Evolutionary conservation across 2,329 filamentous ascomycete genomes (phyloP).

Genomic region (Hymenoscyphus albidus): DNA sequence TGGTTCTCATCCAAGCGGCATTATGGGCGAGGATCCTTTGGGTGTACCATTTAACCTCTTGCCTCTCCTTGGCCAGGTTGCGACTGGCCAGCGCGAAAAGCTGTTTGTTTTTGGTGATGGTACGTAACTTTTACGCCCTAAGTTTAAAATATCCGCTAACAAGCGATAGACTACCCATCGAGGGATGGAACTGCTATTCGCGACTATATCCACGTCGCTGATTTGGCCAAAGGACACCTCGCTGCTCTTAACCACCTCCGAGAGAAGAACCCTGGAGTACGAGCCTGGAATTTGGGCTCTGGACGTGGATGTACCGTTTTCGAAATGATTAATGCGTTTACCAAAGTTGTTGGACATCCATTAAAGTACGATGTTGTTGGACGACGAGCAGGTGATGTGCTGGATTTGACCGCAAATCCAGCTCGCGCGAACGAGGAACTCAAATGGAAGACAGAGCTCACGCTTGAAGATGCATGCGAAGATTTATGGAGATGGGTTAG

Average conservation of each 20-base stretch:
- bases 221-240: conserved; percentile 81
- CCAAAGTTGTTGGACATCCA: conserved; percentile 76
- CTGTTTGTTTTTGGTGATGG: conserved; percentile 91
- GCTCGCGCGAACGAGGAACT: conserved; percentile 83
- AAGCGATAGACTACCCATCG: conserved; percentile 76
- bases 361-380: conserved; percentile 82
- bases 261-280: conserved; percentile 78
- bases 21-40: conserved; percentile 98
- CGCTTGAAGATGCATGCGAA: conserved; percentile 86
- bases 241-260: conserved; percentile 88
- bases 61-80: conserved; percentile 90
- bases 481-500: conserved; percentile 96
- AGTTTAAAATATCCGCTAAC: conserved; percentile 16
- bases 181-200: conserved; percentile 91
- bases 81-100: conserved; percentile 91
- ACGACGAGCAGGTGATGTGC: conserved; percentile 81
- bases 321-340: conserved; percentile 96
- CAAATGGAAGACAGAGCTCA: conserved; percentile 85
- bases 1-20: conserved; percentile 86
- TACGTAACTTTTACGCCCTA: conserved; percentile 42
- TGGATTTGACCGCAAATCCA: conserved; percentile 92
- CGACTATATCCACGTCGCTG: conserved; percentile 96
- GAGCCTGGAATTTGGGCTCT: conserved; percentile 95
- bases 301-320: conserved; percentile 93
- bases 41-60: conserved; percentile 95